Evolutionary conservation across 768 basidiomycete genomes (phyloP).

Genomic region (Candolleomyces aberdarensis): DNA sequence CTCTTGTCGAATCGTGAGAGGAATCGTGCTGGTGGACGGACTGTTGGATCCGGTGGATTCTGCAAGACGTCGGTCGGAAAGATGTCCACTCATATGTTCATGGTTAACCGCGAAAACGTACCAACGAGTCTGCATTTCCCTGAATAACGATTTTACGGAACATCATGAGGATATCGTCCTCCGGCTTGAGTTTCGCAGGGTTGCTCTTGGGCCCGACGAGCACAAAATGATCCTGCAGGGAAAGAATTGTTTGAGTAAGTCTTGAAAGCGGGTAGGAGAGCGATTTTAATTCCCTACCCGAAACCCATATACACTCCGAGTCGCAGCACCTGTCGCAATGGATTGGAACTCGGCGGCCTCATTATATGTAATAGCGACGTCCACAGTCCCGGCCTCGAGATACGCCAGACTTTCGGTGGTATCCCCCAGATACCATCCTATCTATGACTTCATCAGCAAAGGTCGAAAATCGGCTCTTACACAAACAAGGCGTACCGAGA

Average conservation of each 20-base stretch:
- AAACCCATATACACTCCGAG: conserved; percentile 40
- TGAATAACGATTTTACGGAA: conserved; percentile 44
- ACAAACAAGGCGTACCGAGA: conserved; percentile 25
- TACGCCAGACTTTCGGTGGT: conserved; percentile 48
- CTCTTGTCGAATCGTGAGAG: conserved; percentile 57
- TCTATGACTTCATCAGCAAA: conserved; percentile 24
- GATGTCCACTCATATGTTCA: not conserved
- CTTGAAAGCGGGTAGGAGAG: not conserved
- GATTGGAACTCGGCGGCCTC: conserved; percentile 44
- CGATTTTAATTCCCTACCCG: conserved; percentile 28
- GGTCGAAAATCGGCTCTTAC: not conserved
- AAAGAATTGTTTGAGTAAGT: not conserved
- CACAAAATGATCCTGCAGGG: conserved; percentile 45
- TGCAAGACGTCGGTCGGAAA: conserved; percentile 10
- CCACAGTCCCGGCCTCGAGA: conserved; percentile 39
- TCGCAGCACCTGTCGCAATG: conserved; percentile 26
- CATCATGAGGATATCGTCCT: conserved; percentile 35
- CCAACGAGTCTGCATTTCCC: conserved; percentile 42
- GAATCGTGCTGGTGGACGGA: conserved; percentile 41
- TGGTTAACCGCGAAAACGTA: conserved; percentile 15
- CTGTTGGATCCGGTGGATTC: conserved; percentile 19
- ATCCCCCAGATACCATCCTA: conserved; percentile 57
- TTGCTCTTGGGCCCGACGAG: conserved; percentile 48
- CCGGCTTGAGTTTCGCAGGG: conserved; percentile 35
- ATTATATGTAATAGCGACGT: conserved; percentile 53